Conservation (phyloP, 768 basidiomycete genomes). For the Mycena galopus region DNA sequence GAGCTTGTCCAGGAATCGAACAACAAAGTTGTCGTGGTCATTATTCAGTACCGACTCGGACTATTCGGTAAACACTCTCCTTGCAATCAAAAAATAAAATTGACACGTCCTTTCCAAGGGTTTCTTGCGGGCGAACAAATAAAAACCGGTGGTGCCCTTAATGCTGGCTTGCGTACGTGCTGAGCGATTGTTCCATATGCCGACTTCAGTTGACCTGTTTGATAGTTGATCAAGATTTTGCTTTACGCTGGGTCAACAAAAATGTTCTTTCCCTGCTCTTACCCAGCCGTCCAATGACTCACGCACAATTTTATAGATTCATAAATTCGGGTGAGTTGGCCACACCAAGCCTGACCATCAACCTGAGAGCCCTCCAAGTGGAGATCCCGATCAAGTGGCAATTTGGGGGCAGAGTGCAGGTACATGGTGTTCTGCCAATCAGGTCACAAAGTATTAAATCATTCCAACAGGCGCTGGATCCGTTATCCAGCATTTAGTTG, state of each 20-base stretch:
- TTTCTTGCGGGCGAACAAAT: conserved; percentile 60
- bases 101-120: conserved; percentile 37
- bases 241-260: conserved; percentile 57
- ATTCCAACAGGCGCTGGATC: conserved; percentile 47
- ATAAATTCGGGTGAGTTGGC: conserved; percentile 47
- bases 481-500: conserved; percentile 49
- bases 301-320: conserved; percentile 44
- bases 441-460: neutral
- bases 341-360: too few relatives aligned
- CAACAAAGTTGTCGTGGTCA: conserved; percentile 30
- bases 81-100: neutral
- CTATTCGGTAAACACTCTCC: conserved; percentile 4
- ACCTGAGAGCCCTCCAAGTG: conserved; percentile 19
- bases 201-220: neutral
- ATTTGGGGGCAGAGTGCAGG: conserved; percentile 62
- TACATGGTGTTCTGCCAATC: conserved; percentile 37
- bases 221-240: conserved; percentile 59
- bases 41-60: conserved; percentile 17
- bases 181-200: neutral
- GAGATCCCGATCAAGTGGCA: conserved; percentile 54
- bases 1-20: conserved; percentile 33
- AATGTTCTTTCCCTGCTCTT: conserved; percentile 47
- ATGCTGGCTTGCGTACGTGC: conserved; percentile 61
- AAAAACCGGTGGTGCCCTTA: conserved; percentile 57
- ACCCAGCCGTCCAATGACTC: neutral